These are phyloP conservation scores for Canavalia ensiformis DNA, from an alignment of 306 rosid species.

Conservation along the genomic window DNA sequence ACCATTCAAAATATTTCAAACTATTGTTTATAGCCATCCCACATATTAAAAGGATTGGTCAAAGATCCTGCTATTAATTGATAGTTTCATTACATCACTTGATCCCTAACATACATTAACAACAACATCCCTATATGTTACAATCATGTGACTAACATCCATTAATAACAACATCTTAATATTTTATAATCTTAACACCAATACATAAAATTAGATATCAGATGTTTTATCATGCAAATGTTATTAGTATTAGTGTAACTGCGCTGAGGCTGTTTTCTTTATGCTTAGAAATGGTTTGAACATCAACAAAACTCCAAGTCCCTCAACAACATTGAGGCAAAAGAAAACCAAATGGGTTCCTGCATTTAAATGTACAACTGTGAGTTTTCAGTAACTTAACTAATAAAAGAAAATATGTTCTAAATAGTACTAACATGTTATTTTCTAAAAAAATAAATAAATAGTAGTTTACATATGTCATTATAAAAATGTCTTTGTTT, in stretches of 20 bases:
- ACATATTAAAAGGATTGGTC: no score
- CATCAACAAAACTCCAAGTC: slow-evolving; percentile 39
- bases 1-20: no score
- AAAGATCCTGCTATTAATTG: no score
- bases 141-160: no score
- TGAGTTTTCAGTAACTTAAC: background rate
- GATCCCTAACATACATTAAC: no score
- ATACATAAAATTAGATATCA: background rate
- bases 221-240: slow-evolving; percentile 3
- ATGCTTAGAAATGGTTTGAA: slow-evolving; percentile 42
- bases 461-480: background rate
- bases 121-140: no score
- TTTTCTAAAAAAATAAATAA: no score
- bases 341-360: slow-evolving; percentile 49
- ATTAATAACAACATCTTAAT: no score
- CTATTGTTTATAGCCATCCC: no score
- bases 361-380: background rate
- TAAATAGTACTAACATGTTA: no score
- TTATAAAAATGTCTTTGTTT: background rate
- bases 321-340: slow-evolving; percentile 39
- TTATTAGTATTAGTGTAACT: background rate
- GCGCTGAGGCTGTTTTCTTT: slow-evolving; percentile 18
- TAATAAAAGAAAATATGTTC: background rate
- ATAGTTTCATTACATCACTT: no score
- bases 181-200: no score